Conservation (phyloP, 2,329 filamentous ascomycete genomes). For the Hymenoscyphus fructigenus region DNA sequence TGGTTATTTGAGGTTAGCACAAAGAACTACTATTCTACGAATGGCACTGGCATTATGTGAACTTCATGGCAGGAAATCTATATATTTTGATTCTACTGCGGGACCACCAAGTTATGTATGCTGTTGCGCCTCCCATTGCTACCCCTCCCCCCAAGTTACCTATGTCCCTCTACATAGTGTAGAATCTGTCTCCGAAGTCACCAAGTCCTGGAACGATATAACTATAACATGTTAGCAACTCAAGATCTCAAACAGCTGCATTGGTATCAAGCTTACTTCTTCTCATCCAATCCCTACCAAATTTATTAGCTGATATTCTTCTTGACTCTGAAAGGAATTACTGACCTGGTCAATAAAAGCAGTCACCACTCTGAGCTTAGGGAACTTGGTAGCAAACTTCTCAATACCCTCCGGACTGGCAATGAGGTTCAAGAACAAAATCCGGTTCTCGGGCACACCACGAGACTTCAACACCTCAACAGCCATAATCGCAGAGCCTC, state of each 20-base stretch:
- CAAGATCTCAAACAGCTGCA: neutral
- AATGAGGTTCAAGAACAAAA: slow-evolving; percentile 94
- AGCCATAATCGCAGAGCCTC: slow-evolving; percentile 94
- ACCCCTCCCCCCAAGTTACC: neutral
- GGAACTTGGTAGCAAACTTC: slow-evolving; percentile 86
- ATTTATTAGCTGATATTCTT: slow-evolving; percentile 18
- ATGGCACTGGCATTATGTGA: neutral
- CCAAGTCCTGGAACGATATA: slow-evolving; percentile 94
- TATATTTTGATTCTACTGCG: neutral
- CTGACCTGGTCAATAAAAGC: slow-evolving; percentile 84
- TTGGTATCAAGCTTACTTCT: slow-evolving; percentile 69
- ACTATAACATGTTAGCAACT: slow-evolving; percentile 47
- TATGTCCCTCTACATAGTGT: slow-evolving; percentile 74
- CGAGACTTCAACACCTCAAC: slow-evolving; percentile 87
- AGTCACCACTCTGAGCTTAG: slow-evolving; percentile 86
- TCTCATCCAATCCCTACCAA: slow-evolving; percentile 81
- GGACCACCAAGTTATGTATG: neutral
- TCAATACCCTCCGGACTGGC: slow-evolving; percentile 92
- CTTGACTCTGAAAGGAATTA: slow-evolving; percentile 12
- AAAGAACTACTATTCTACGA: neutral
- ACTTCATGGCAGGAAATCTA: neutral
- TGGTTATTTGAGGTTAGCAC: neutral
- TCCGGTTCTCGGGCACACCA: slow-evolving; percentile 91
- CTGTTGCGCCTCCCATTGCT: neutral
- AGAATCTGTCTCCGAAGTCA: slow-evolving; percentile 95